phyloP scores from a whole-genome alignment of 1,139 yeast genomes.

The Saccharomycopsis hybrid region DNA sequence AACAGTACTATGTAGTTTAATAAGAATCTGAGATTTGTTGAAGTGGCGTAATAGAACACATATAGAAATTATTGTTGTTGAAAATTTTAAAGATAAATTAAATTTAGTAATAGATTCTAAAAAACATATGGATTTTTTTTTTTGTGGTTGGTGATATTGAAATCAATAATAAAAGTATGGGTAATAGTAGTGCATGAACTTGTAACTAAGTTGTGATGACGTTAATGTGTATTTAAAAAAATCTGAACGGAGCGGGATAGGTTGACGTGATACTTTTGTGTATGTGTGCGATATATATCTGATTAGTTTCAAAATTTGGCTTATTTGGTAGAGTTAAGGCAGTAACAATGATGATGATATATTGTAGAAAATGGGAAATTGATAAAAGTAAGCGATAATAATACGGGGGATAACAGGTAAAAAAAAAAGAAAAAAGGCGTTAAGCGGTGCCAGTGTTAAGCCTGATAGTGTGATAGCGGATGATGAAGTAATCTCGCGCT shows the following conservation, averaged over 20 bases:
- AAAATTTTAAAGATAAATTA: neutral
- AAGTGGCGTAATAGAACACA: neutral
- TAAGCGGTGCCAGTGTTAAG: neutral
- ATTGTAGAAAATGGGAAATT: neutral
- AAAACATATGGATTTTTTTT: neutral
- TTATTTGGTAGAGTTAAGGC: neutral
- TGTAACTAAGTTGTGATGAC: no score
- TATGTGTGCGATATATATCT: no score
- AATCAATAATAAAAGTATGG: no score
- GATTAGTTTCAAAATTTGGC: no score
- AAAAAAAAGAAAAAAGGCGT: neutral
- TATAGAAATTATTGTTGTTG: neutral
- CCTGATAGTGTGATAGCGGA: neutral
- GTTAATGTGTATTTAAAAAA: no score
- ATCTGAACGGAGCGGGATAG: no score
- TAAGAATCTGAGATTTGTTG: neutral
- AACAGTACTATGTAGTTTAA: neutral
- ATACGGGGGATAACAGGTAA: neutral
- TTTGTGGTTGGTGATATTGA: neutral
- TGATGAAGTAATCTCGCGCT: constrained; percentile 1
- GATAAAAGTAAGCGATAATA: neutral
- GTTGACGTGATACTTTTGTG: no score
- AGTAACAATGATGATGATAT: neutral
- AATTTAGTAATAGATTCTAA: neutral
- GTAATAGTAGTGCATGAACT: no score